A percentile compares a stretch with the other conserved stretches of the same genome.
phyloP scores from a whole-genome alignment of 495 filamentous ascomycete genomes.

The Clohesyomyces aquaticus region DNA sequence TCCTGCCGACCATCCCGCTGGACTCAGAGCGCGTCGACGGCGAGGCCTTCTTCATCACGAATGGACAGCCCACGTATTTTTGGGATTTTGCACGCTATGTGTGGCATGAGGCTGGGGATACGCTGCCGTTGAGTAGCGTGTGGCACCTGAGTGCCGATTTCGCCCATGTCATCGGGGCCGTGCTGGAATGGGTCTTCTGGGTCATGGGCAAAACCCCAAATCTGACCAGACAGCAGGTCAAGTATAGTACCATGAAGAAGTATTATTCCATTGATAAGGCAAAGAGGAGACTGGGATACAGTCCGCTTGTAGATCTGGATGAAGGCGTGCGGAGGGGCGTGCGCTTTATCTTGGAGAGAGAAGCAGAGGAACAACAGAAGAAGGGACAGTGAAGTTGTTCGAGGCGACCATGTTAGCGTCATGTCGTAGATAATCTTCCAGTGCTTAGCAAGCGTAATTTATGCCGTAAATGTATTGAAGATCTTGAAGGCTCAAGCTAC shows the following conservation, averaged over 20 bases:
- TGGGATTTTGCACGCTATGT: slow-evolving; percentile 87
- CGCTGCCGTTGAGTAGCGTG: slow-evolving; percentile 53
- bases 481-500: no score
- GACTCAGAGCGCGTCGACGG: slow-evolving; percentile 85
- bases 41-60: slow-evolving; percentile 94
- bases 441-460: no score
- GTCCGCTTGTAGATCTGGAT: slow-evolving; percentile 70
- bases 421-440: background rate
- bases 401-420: background rate
- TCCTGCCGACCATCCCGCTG: slow-evolving; percentile 61
- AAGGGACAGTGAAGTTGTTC: slow-evolving; percentile 25
- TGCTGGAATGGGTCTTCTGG: slow-evolving; percentile 70
- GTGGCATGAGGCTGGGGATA: slow-evolving; percentile 60
- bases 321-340: slow-evolving; percentile 76
- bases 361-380: slow-evolving; percentile 41
- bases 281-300: slow-evolving; percentile 73
- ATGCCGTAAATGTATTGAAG: no score
- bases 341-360: slow-evolving; percentile 62
- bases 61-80: slow-evolving; percentile 89
- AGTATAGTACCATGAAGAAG: slow-evolving; percentile 79
- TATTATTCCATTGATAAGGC: slow-evolving; percentile 89
- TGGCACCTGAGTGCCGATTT: slow-evolving; percentile 69
- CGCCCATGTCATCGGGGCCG: slow-evolving; percentile 64
- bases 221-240: slow-evolving; percentile 73
- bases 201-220: slow-evolving; percentile 73